Evolutionary conservation across 2,329 filamentous ascomycete genomes (phyloP).

Genomic region (Fusarium sarcochroum): DNA sequence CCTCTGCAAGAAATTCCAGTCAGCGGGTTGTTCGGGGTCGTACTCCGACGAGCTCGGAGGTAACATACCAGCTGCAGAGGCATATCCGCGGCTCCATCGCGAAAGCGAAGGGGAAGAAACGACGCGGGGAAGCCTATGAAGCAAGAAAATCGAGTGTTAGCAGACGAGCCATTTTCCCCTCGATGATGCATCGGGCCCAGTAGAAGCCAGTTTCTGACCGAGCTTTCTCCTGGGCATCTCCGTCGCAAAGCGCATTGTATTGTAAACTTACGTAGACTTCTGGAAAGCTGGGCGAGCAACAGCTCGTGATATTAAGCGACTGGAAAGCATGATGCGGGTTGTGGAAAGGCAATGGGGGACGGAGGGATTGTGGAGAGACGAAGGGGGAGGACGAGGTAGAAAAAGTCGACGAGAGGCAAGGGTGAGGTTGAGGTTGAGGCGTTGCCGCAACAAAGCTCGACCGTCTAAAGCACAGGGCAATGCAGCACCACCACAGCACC

Average conservation of each 20-base stretch:
- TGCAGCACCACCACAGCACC: slow-evolving; percentile 13
- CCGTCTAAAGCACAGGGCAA: slow-evolving; percentile 41
- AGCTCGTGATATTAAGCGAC: slow-evolving; percentile 72
- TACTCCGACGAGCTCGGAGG: slow-evolving; percentile 28
- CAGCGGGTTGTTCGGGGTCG: slow-evolving; percentile 34
- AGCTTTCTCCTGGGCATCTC: slow-evolving; percentile 21
- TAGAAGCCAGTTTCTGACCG: slow-evolving; percentile 30
- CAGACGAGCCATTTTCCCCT: slow-evolving; percentile 42
- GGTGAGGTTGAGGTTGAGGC: slow-evolving; percentile 47
- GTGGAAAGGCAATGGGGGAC: slow-evolving; percentile 47
- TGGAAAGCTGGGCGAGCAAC: slow-evolving; percentile 70
- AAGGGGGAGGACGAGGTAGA: slow-evolving; percentile 38
- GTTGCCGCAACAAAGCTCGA: slow-evolving; percentile 45
- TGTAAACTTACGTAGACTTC: slow-evolving; percentile 64
- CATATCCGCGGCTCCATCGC: slow-evolving; percentile 71
- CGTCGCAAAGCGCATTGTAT: slow-evolving; percentile 19
- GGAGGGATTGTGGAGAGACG: slow-evolving; percentile 39
- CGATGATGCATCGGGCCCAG: slow-evolving; percentile 17
- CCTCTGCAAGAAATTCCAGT: slow-evolving; percentile 68
- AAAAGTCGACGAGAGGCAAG: slow-evolving; percentile 41
- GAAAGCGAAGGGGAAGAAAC: slow-evolving; percentile 61
- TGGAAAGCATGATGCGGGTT: slow-evolving; percentile 67
- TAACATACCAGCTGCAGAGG: slow-evolving; percentile 68
- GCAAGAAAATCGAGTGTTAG: slow-evolving; percentile 35
- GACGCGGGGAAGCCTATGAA: slow-evolving; percentile 63